Evolutionary conservation across 2,329 filamentous ascomycete species (phyloP), one percentile per base, ranked within the genome.

Genomic region (Xylariaceae sp.): DNA sequence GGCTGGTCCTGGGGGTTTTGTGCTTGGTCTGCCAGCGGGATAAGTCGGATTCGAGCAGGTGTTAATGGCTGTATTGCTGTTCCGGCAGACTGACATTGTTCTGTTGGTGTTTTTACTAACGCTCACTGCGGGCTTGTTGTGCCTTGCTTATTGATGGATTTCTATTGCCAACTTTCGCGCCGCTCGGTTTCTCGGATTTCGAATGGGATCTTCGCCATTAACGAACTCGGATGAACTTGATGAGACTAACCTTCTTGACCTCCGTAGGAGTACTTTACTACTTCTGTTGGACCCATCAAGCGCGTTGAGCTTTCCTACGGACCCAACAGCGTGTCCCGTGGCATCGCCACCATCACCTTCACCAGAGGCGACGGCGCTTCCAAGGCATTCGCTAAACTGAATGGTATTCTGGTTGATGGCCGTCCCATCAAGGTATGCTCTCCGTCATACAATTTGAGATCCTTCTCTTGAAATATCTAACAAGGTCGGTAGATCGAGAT

Each of bases 211-310:
- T 59, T 57, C 53, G 58, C 54, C 55, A 56, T 56, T 47, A 57
- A 50, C 52, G 55, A 47, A 54, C 53, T 44, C 60, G 58, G 59
- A 64, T 67, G 62, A 58, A 64, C 64, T 65, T 71, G 65, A 61
- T 68, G 66, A 75, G 63, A 87, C 86, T 89, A 82, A 89, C 83
- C 70, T 73, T 67, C 69, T 74, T 75, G 68, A 69, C 70, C 68
- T 70, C 70, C 73, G 70, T 89, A 98, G 93, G 93, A 98, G 74
- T 98, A 97, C 72, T 97, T 98, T 69, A 73, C 77, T 64, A 85
- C 88, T 64, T 86, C 88, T 60, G 83, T 95, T 67, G 92, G 91
- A 58, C 81, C 86, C 54, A 88, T 97, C 71, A 96, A 94, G 79
- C 86, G 80, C 69, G 88, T 94, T 54, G 84, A 93, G 59, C 77